Percentiles rank a stretch among this genome's conserved stretches.
Conservation (phyloP, 305 asterid genomes). For the Withania somnifera region DNA sequence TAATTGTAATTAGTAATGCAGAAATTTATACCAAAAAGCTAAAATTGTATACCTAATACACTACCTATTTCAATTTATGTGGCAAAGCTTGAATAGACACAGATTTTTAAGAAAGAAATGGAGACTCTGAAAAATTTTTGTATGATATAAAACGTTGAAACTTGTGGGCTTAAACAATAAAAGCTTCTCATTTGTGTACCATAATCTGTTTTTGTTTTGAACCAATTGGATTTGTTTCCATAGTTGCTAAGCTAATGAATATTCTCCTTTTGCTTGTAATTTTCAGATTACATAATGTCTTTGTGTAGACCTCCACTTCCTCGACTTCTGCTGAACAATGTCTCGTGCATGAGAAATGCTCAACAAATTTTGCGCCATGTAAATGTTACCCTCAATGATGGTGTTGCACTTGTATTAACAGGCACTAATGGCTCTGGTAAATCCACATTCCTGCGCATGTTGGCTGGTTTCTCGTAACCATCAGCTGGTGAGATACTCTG, state of each 20-base stretch:
- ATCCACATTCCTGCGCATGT: slow-evolving; percentile 68
- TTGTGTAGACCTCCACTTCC: slow-evolving; percentile 2
- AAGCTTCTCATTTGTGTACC: not conserved
- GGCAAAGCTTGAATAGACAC: not conserved
- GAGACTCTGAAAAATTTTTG: not conserved
- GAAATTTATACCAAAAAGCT: not conserved
- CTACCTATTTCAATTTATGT: not conserved
- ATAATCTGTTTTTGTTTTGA: not conserved
- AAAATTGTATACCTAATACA: too few species aligned
- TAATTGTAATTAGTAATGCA: not conserved
- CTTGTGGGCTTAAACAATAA: too few species aligned
- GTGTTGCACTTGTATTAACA: slow-evolving; percentile 58
- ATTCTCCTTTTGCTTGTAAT: not conserved
- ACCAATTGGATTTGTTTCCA: not conserved
- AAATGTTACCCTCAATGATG: slow-evolving; percentile 67
- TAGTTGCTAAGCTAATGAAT: not conserved
- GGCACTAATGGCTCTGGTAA: slow-evolving; percentile 90
- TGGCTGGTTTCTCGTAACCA: slow-evolving; percentile 79
- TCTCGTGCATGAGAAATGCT: slow-evolving; percentile 85
- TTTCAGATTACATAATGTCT: not conserved
- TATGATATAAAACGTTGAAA: not conserved
- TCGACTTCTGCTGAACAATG: slow-evolving; percentile 32
- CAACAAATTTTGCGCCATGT: slow-evolving; percentile 77
- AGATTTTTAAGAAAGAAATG: not conserved
- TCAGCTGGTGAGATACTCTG: slow-evolving; percentile 82